phyloP scores from a whole-genome alignment of 495 filamentous ascomycete genomes.

The Achaetomiella virescens region DNA sequence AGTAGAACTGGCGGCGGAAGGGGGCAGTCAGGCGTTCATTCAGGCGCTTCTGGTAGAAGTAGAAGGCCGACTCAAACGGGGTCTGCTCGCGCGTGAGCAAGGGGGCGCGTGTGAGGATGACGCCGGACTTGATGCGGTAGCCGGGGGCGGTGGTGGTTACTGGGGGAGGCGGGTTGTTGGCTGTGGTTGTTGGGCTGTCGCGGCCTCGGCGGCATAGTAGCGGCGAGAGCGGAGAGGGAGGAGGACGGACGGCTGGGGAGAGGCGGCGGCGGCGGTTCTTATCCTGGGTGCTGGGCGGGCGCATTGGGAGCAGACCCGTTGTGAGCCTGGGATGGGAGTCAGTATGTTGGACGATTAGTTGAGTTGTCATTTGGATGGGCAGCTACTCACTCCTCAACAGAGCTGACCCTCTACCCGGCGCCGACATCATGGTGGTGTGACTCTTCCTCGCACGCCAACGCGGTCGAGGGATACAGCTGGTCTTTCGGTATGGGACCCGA shows the following conservation, averaged over 20 bases:
- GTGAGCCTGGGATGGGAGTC: conserved; percentile 7
- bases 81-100: conserved; percentile 76
- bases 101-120: conserved; percentile 85
- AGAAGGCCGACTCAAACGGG: conserved; percentile 85
- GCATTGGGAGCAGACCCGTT: conserved; percentile 22
- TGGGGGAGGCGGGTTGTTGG: conserved; percentile 21
- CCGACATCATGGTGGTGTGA: conserved; percentile 38
- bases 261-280: background rate
- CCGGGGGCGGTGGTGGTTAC: conserved; percentile 6
- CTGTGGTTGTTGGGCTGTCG: conserved; percentile 8
- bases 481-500: conserved; percentile 1
- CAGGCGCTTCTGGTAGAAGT: conserved; percentile 93
- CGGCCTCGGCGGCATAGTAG: conserved; percentile 16
- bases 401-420: conserved; percentile 45
- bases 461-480: background rate
- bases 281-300: conserved; percentile 6
- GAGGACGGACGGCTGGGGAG: background rate
- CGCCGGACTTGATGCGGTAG: conserved; percentile 67
- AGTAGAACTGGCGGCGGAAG: conserved; percentile 91
- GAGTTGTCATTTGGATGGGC: background rate
- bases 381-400: conserved; percentile 37
- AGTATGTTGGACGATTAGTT: conserved; percentile 1
- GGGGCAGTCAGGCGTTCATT: conserved; percentile 88
- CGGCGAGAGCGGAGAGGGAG: conserved; percentile 8
- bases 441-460: conserved; percentile 6